Conservation (phyloP, 257 asterid genomes). For the Primulina tabacum region DNA sequence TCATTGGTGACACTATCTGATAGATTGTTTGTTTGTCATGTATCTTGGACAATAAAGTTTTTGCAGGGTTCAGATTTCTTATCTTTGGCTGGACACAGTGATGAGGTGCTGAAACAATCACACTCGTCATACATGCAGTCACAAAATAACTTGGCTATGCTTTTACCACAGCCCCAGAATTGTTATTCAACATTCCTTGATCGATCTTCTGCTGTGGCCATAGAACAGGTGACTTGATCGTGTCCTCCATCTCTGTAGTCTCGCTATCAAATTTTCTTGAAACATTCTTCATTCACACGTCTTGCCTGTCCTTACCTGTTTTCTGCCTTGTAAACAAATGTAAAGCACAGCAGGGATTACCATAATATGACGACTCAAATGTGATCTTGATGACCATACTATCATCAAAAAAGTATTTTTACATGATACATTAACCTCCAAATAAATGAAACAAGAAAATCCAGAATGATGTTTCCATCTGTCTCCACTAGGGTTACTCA, state of each 20-base stretch:
- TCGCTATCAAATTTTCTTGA: neutral
- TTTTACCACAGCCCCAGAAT: conserved; percentile 41
- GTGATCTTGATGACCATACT: neutral
- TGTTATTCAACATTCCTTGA: conserved; percentile 38
- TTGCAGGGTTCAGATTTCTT: conserved; percentile 48
- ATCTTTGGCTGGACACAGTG: conserved; percentile 35
- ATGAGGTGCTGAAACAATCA: conserved; percentile 28
- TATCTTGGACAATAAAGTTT: conserved; percentile 8
- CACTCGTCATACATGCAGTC: conserved; percentile 33
- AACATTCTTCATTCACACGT: neutral
- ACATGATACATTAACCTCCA: neutral
- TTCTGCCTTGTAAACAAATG: neutral
- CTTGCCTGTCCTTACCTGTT: neutral
- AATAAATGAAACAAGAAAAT: neutral
- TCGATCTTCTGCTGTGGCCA: conserved; percentile 37
- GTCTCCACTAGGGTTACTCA: conserved; percentile 1
- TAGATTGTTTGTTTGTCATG: neutral
- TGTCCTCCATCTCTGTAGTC: neutral
- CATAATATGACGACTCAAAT: neutral
- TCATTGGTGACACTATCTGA: conserved; percentile 6
- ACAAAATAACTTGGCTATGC: conserved; percentile 33
- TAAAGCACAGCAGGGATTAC: neutral
- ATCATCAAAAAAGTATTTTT: neutral
- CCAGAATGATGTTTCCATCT: neutral
- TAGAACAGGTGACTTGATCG: conserved; percentile 51